Evolutionary conservation across 2,329 filamentous ascomycete species (phyloP).

Genomic region (Colletotrichum plurivorum): DNA sequence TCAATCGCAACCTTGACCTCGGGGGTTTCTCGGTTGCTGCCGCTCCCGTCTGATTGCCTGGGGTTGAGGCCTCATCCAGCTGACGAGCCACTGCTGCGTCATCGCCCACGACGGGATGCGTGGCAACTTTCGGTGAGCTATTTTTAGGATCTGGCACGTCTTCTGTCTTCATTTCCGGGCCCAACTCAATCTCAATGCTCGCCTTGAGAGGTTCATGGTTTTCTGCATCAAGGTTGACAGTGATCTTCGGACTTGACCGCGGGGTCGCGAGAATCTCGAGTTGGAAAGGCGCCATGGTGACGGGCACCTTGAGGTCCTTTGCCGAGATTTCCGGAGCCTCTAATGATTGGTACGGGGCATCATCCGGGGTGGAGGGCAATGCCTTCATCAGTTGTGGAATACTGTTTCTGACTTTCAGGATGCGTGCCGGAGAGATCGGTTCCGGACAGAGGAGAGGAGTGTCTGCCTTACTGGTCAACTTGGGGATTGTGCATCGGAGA

Average conservation of each 20-base stretch:
- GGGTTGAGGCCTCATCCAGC: no score
- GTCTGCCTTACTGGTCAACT: background rate
- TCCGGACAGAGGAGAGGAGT: slow-evolving; percentile 58
- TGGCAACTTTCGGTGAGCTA: slow-evolving; percentile 14
- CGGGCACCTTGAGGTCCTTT: slow-evolving; percentile 30
- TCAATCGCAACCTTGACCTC: slow-evolving; percentile 49
- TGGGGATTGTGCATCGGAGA: slow-evolving; percentile 1
- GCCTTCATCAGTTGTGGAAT: slow-evolving; percentile 68
- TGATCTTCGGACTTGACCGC: slow-evolving; percentile 28
- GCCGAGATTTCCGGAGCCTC: background rate
- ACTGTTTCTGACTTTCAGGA: slow-evolving; percentile 63
- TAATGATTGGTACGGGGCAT: slow-evolving; percentile 24
- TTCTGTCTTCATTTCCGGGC: background rate
- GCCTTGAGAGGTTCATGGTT: slow-evolving; percentile 31
- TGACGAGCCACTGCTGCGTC: no score
- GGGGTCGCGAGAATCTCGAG: slow-evolving; percentile 33
- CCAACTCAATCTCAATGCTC: slow-evolving; percentile 21
- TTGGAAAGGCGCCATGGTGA: slow-evolving; percentile 39
- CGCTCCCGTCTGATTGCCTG: background rate
- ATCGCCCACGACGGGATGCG: no score
- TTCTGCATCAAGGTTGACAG: slow-evolving; percentile 9
- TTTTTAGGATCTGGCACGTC: background rate
- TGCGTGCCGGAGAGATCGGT: slow-evolving; percentile 61
- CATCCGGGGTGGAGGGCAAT: slow-evolving; percentile 60
- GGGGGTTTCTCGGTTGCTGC: slow-evolving; percentile 19